Percentiles rank a stretch among this genome's conserved stretches.
Conservation (phyloP, 2,329 filamentous ascomycete genomes). For the Colletotrichum truncatum region DNA sequence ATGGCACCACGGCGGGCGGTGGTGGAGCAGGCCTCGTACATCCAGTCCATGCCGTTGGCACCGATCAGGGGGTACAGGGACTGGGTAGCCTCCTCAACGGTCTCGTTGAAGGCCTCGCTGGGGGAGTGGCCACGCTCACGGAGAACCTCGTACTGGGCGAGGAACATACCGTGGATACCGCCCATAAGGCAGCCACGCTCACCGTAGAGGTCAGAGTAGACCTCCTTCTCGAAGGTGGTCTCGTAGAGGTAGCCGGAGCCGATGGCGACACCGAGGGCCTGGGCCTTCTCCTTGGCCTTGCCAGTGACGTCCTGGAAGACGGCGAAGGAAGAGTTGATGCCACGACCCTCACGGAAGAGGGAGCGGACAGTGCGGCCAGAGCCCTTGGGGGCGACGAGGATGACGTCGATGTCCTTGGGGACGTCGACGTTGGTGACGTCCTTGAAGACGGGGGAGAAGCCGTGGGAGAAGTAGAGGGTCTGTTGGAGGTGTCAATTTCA, state of each 20-base stretch:
- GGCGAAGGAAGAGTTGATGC: conserved; percentile 99
- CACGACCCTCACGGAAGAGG: conserved; percentile 98
- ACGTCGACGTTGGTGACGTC: conserved; percentile 99
- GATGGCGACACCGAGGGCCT: conserved; percentile 96
- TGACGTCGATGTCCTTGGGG: conserved; percentile 95
- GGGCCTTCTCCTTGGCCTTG: conserved; percentile 97
- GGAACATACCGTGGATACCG: conserved; percentile 99
- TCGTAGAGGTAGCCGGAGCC: conserved; percentile 99
- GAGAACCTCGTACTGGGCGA: conserved; percentile 99
- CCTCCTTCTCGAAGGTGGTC: conserved; percentile 99
- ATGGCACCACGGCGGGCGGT: conserved; percentile 98
- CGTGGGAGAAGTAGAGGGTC: conserved; percentile 99
- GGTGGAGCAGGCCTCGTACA: conserved; percentile 99
- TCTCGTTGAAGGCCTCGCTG: conserved; percentile 99
- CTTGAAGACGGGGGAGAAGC: conserved; percentile 99
- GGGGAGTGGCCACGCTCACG: conserved; percentile 98
- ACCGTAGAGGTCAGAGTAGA: conserved; percentile 99
- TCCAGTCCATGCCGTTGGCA: conserved; percentile 99
- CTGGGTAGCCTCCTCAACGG: conserved; percentile 99
- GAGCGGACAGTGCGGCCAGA: conserved; percentile 98
- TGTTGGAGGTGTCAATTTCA: conserved; percentile 46
- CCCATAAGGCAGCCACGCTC: conserved; percentile 99
- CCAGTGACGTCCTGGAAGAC: conserved; percentile 99
- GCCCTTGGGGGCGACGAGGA: conserved; percentile 99
- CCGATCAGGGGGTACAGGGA: conserved; percentile 97